These are phyloP conservation scores for Spatholobus suberectus DNA, from an alignment of 306 rosid genomes.

Conservation along the genomic window DNA sequence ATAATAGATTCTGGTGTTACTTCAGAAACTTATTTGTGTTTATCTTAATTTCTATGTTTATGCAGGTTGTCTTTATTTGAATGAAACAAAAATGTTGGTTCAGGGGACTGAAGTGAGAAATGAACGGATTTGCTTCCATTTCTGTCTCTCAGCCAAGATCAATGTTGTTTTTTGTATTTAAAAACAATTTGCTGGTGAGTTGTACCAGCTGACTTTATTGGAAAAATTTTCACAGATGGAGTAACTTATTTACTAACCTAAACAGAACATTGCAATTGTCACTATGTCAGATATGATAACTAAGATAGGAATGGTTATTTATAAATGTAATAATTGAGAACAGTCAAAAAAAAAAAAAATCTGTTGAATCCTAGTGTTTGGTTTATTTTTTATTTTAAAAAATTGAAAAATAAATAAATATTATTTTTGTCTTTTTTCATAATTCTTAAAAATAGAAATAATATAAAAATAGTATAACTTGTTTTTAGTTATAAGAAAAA, in stretches of 20 bases:
- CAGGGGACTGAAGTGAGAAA: slow-evolving; percentile 4
- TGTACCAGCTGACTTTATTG: not conserved
- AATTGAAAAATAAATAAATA: not conserved
- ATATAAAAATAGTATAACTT: not conserved
- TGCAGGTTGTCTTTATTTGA: slow-evolving; percentile 28
- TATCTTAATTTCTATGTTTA: not conserved
- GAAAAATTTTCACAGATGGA: not conserved
- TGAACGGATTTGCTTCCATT: not conserved
- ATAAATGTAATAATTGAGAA: too few relatives aligned
- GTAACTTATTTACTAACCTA: not conserved
- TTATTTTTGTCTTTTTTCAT: not conserved
- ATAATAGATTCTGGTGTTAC: not conserved
- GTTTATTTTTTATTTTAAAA: not conserved
- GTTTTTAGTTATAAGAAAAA: not conserved
- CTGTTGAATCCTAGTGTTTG: not conserved
- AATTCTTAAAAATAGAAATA: too few relatives aligned
- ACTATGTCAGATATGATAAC: not conserved
- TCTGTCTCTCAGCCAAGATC: not conserved
- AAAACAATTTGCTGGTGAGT: not conserved
- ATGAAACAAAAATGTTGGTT: slow-evolving; percentile 2
- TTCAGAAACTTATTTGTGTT: not conserved
- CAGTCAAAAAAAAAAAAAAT: too few relatives aligned
- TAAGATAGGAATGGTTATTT: not conserved
- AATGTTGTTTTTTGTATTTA: not conserved
- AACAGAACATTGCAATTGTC: not conserved